These are phyloP conservation scores for Rasamsonia emersonii DNA, from an alignment of 2,329 filamentous ascomycete species.

Conservation along the genomic window DNA sequence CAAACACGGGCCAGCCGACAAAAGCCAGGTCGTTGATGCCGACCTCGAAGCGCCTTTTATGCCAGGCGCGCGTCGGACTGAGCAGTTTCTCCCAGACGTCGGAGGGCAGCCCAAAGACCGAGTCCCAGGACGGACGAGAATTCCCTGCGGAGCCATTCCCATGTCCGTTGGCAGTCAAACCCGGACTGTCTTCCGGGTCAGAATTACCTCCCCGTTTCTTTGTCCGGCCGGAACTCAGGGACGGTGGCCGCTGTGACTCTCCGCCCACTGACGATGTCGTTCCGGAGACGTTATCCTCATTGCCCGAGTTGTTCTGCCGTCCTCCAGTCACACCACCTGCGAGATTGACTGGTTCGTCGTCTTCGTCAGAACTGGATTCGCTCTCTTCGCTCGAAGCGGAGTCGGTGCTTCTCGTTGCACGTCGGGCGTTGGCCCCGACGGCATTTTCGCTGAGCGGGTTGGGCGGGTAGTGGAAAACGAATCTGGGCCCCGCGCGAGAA, in stretches of 20 bases:
- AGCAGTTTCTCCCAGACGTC: conserved; percentile 72
- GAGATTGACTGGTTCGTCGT: conserved; percentile 25
- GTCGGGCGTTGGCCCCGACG: conserved; percentile 26
- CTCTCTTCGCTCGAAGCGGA: conserved; percentile 32
- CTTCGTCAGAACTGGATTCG: conserved; percentile 31
- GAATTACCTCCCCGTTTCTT: conserved; percentile 21
- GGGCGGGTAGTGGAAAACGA: conserved; percentile 83
- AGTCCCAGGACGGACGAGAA: conserved; percentile 40
- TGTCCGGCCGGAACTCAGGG: conserved; percentile 24
- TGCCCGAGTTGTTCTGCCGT: conserved; percentile 25
- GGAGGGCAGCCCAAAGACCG: conserved; percentile 64
- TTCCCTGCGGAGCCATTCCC: conserved; percentile 16
- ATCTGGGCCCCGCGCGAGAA: conserved; percentile 67
- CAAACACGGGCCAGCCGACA: conserved; percentile 75
- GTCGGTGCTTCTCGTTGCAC: conserved; percentile 29
- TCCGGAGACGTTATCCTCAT: conserved; percentile 19
- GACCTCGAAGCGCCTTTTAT: conserved; percentile 76
- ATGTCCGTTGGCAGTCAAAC: conserved; percentile 17
- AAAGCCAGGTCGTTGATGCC: conserved; percentile 72
- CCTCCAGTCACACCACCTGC: conserved; percentile 17
- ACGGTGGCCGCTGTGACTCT: conserved; percentile 24
- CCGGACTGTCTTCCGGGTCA: conserved; percentile 26
- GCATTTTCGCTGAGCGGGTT: conserved; percentile 35
- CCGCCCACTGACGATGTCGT: conserved; percentile 19
- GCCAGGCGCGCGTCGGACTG: conserved; percentile 64